Base-by-base conservation (phyloP, 345 rosid genomes). In the Garcia nutans region DNA sequence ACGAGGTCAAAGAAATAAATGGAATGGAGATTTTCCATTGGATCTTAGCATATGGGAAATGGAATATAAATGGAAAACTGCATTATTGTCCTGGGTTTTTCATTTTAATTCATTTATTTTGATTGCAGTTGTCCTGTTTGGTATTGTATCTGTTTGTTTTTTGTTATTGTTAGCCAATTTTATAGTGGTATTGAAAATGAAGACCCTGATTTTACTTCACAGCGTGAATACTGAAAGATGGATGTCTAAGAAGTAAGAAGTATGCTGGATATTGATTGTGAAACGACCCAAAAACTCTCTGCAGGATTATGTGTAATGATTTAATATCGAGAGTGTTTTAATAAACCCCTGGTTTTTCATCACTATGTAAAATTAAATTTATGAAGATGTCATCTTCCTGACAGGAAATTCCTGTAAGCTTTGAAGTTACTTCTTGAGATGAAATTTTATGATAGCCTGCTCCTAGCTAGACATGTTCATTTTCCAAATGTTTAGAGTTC, bases 401-500 rank as follows among this genome's bases (percentile, higher is more conserved):
- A n/a, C n/a, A n/a, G n/a, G n/a, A n/a, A n/a, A n/a, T 63, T 63
- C 20, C 12, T 15, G 37, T 2, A 63, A n/a, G 50, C 41, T 41
- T 2, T 8, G 55, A 44, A 20, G 28, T 67, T 1, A 54, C 56
- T 22, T 0, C 5, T 22, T 0, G 15, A 16, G 55, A 67, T 19
- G 33, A 22, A 26, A 28, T 33, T 49, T 65, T 19, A 11, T 37
- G 66, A 0, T 71, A 52, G 5, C 10, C 50, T 28, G 24, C 61
- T 52, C 28, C 15, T 50, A 33, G 23, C 15, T 50, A 33, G 23
- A 10, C 45, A 42, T 61, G n/a, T 6, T 12, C 23, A 31, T 15
- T 45, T 62, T 65, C 61, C 37, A 13, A 42, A 65, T 49, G 2
- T 20, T 74, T 22, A 17, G 56, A 74, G 65, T 69, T 79, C 59